These are phyloP conservation scores for Beauveria australis DNA, from an alignment of 2,329 filamentous ascomycete genomes.

Conservation along the genomic window DNA sequence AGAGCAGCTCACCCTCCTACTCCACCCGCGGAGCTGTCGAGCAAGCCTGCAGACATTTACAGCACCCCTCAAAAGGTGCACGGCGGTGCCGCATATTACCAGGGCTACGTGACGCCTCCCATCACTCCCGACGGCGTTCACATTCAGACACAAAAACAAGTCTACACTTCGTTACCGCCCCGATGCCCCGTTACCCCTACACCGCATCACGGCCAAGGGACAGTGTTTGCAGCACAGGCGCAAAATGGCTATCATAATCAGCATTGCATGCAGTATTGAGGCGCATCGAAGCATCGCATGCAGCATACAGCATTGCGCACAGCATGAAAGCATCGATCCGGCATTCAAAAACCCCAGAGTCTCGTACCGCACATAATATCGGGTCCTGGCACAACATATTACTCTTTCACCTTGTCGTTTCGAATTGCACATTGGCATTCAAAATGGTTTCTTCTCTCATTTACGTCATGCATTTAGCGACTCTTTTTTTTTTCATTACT, in stretches of 20 bases:
- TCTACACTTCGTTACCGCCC: conserved; percentile 36
- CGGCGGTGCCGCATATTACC: conserved; percentile 52
- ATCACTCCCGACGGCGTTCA: conserved; percentile 69
- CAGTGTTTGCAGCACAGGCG: conserved; percentile 24
- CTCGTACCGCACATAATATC: conserved; percentile 11
- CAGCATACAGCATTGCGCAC: neutral
- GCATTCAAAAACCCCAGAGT: neutral
- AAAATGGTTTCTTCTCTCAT: conserved; percentile 27
- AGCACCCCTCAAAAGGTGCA: conserved; percentile 74
- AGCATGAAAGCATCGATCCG: neutral
- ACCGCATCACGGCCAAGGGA: conserved; percentile 36
- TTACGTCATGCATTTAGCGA: conserved; percentile 40
- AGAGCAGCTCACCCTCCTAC: conserved; percentile 47
- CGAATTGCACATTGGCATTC: conserved; percentile 18
- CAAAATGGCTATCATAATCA: conserved; percentile 35
- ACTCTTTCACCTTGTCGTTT: neutral
- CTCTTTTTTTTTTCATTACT: conserved; percentile 23
- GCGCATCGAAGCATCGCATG: conserved; percentile 18
- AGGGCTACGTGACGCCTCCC: conserved; percentile 76
- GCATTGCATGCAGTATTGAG: conserved; percentile 30
- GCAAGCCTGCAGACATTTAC: conserved; percentile 54
- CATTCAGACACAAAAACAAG: conserved; percentile 39
- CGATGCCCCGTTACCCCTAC: conserved; percentile 57
- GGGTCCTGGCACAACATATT: conserved; percentile 3
- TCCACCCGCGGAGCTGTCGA: conserved; percentile 43